Base-by-base conservation (phyloP, 164 flowering plant species). In the Kingdonia uniflora region DNA sequence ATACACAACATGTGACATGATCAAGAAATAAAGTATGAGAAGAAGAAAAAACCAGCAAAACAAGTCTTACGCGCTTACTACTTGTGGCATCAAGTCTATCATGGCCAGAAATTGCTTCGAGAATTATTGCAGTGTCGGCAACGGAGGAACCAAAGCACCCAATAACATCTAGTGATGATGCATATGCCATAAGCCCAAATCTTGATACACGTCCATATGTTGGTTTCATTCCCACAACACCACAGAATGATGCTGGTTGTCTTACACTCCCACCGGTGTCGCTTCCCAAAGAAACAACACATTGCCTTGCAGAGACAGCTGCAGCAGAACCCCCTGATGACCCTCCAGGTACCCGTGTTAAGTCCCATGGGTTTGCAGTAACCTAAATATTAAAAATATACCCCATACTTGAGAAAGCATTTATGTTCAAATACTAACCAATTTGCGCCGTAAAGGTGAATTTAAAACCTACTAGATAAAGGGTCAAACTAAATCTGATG, bases 321-420 rank as follows among this genome's bases (percentile, higher is more conserved):
- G 98, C 89, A 64, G 96, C 95, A 5, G 98, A 92, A 43, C 98
- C 98, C 15, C 98, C 98, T 3, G 98, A 92, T 24, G 98, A 92
- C 33, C 98, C 98, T 56, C 98, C 98, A 23, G 98, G 96, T 6
- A 92, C 95, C 56, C 98, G 66, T 61, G 86, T 66, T 51, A 72
- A 51, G 68, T 92, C 92, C 98, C 98, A 92, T 29, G 98, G 98
- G 59, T 92, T 92, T 14, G 88, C 73, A 33, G 98, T 92, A 68
- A 87, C 96, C 98, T 91, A 69, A 53, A 21, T 61, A 66, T 69
- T 58, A 56, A 68, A 67, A 65, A 75, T 56, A 74, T 61, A 62
- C 56, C 61, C 45, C 55, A 72, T 71, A 68, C 13, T 66, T 62
- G 65, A 75, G 72, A 65, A 70, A 73, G 65, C 60, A 66, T 52